Evolutionary conservation across 192 early-diverging fungal genomes (phyloP), one percentile per base, ranked within the genome.

Genomic region (Coemansia sp.): DNA sequence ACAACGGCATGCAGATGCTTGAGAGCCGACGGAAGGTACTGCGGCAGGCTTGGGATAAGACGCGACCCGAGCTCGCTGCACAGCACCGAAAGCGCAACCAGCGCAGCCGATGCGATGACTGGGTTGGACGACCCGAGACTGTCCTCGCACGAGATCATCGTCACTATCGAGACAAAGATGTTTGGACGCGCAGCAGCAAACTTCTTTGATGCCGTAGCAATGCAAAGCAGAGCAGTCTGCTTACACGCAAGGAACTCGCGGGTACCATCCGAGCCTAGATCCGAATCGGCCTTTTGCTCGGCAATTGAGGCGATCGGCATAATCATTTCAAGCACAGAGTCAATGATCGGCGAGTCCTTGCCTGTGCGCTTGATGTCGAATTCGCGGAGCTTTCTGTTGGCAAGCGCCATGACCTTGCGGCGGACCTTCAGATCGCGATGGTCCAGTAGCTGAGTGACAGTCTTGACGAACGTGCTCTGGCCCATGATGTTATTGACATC

Each of bases 21-120:
- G 45, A 95, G 81, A 18, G 94, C 85, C 23, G 83, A 61, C 34
- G 92, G 94, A 85, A 98, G 89, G 55, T 94, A 92, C 78, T 92
- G 90, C 61, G 93, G 92, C 63, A 98, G 73, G 69, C 76, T 85
- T 7, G 95, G 91, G 16, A 96, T 86, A 18, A 89, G 81, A 36
- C 92, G 89, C 48, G 92, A 72, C 24, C 92, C 93, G 24, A 96
- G 85, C 63, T 90, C 88, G 57, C 83, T 81, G 73, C 88, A 84
- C 64, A 79, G 60, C 44, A 74, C 77, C 0, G 85, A 73, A 16
- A 86, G 26, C 18, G 76, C 72, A 5, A 73, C 82, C 55, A 86
- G 58, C 49, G 84, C 85, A 0, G 85, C 79, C 12, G 85, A 82
- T 5, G 64, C 69, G 4, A 86, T 82, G 12, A 57, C 71, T 1